Evolutionary conservation across 306 rosid species (phyloP), one percentile per base, ranked within the genome.

Genomic region (Acacia confusa): DNA sequence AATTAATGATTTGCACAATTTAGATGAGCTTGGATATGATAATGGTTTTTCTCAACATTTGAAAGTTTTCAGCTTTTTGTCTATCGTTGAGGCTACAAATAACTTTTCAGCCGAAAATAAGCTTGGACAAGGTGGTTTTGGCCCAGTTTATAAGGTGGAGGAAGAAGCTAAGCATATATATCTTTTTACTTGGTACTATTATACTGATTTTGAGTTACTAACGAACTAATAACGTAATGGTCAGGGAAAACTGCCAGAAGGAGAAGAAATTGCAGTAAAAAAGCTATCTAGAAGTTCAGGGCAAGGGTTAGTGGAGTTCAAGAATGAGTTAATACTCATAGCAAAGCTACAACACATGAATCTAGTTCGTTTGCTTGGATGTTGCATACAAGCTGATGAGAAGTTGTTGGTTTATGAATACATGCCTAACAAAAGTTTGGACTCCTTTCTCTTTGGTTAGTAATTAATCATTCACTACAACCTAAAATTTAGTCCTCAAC

Each of bases 371-470:
- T 7, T 28, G n/a, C 69, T 63, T 13, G 69, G 69, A 15, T 63
- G 69, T 16, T 63, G n/a, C 69, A 6, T 63, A 28, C 69, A 63
- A 14, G 1, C 20, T 0, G 69, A 63, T 38, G 69, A 63, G n/a
- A 63, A 28, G 40, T 2, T 63, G 4, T 63, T 63, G n/a, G n/a
- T 63, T 27, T 61, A 61, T 27, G 68, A 61, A 61, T 61, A 61
- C 38, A 61, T 61, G 68, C 38, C 68, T 15, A 61, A 27, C 19
- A 13, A 15, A 14, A 61, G 68, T 14, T 61, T 61, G 38, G 68
- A 61, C 9, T 61, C n/a, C 38, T 61, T 61, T 61, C 68, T 61
- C 68, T 61, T 61, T 28, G 68, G 68, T 60, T 60, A 60, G 66
- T 24, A 58, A 50, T 47, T 47, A 48, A 53, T 53, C 61, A 53